Base-by-base conservation (phyloP, 139 green algal genomes). In the Coelastrella sp. region DNA sequence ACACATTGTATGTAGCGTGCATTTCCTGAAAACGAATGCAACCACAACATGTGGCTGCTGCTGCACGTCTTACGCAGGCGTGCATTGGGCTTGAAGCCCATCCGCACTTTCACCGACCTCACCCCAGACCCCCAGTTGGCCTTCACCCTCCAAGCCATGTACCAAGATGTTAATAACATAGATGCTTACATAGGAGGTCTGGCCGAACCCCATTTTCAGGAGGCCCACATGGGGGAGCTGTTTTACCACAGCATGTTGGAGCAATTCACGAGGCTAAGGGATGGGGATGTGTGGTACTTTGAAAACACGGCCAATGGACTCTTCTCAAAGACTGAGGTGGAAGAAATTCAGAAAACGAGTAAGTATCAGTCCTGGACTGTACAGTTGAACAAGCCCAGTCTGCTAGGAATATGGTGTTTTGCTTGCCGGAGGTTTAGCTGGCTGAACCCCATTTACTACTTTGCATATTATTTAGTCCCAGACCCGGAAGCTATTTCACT, bases 281-380 rank as follows among this genome's bases (percentile, higher is more conserved):
- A 89, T 47, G 85, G 56, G 5, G 73, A 89, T 19, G 83, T 23
- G 17, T 89, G 73, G 56, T 76, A 88, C 3, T 78, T 65, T 17
- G 83, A 88, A 16, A 79, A 88, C 73, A 66, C 5, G 47, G 83
- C 23, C 0, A 79, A 88, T 19, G 13, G 60, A 16, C 32, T 80
- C 32, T 78, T 68, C 66, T 65, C 5, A 4, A 66, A 8, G 14
- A 23, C 65, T 20, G 83, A 88, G 65, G 56, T 80, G 16, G 83
- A 66, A 4, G 83, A 88, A 32, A 79, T 88, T 19, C 32, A 54
- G 0, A 68, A 17, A 20, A 88, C 66, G 65, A 71, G 61, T 71
- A 13, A 71, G 61, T 71, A 13, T n/a, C n/a, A n/a, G n/a, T n/a
- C n/a, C n/a, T n/a, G n/a, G n/a, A n/a, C n/a, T n/a, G n/a, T n/a